phyloP scores from a whole-genome alignment of 2,329 filamentous ascomycete genomes.

The Paecilomyces fulvus region DNA sequence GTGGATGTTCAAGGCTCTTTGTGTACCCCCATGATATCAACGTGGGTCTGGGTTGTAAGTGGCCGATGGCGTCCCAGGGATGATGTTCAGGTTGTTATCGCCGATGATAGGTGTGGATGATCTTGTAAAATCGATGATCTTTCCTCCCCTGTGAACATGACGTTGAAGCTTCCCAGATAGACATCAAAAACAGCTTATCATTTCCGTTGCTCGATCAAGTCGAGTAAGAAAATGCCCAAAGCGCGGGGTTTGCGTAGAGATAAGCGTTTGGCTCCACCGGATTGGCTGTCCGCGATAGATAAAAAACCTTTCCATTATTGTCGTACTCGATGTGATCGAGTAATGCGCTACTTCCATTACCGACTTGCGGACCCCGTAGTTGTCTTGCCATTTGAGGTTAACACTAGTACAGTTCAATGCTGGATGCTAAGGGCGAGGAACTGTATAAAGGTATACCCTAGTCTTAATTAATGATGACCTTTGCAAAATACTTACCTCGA shows the following conservation, averaged over 20 bases:
- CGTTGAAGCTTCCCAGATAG: not conserved
- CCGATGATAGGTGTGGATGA: not conserved
- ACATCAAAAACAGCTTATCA: not conserved
- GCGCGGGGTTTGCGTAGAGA: not conserved
- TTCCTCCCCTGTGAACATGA: not conserved
- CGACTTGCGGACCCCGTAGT: not conserved
- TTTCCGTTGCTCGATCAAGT: conserved; percentile 8
- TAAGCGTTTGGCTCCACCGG: not conserved
- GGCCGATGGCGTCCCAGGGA: not conserved
- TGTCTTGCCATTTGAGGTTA: no score
- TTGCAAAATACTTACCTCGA: no score
- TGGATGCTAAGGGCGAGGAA: no score
- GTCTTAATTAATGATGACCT: no score
- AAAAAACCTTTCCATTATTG: not conserved
- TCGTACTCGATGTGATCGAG: not conserved
- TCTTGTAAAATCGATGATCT: not conserved
- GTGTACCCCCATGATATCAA: not conserved
- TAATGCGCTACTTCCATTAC: not conserved
- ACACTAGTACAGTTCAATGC: no score
- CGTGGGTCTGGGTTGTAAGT: not conserved
- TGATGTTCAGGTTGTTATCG: not conserved
- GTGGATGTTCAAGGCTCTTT: not conserved
- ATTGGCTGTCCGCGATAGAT: not conserved
- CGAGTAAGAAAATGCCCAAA: conserved; percentile 5
- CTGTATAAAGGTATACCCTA: no score